Evolutionary conservation across 352 stramenopile genomes (phyloP).

Genomic region (Globisporangium spiculum): DNA sequence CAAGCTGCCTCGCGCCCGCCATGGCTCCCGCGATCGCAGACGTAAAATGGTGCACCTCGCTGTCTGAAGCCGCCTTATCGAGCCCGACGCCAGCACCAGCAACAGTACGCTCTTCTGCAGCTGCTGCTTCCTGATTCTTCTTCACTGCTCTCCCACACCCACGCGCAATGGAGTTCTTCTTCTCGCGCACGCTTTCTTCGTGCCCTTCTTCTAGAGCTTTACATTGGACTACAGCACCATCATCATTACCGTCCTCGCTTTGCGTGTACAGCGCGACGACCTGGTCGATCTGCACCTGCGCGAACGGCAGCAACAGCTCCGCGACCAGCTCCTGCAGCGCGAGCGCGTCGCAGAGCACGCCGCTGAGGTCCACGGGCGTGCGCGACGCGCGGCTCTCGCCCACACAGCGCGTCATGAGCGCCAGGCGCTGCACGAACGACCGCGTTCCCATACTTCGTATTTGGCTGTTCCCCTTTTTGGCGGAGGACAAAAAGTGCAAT

Average conservation of each 20-base stretch:
- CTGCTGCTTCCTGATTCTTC: not conserved
- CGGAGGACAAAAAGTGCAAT: not conserved
- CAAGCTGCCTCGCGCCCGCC: slow-evolving; percentile 36
- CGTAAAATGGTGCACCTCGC: slow-evolving; percentile 26
- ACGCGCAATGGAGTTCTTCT: not conserved
- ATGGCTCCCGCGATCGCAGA: slow-evolving; percentile 44
- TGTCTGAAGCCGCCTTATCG: not conserved
- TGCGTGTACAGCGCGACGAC: slow-evolving; percentile 43
- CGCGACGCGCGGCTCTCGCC: slow-evolving; percentile 28
- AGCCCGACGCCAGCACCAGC: not conserved
- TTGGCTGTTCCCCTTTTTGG: not conserved
- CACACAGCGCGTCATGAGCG: slow-evolving; percentile 34
- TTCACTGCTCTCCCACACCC: not conserved
- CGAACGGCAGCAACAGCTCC: slow-evolving; percentile 46
- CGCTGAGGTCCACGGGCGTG: slow-evolving; percentile 36
- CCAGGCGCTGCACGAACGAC: slow-evolving; percentile 39
- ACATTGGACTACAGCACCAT: not conserved
- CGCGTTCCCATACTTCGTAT: not conserved
- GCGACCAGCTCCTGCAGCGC: slow-evolving; percentile 31
- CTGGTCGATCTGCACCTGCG: slow-evolving; percentile 38
- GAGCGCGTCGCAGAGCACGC: slow-evolving; percentile 30
- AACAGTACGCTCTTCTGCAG: not conserved
- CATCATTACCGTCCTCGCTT: not conserved
- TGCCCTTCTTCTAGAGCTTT: not conserved
- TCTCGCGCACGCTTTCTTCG: not conserved